phyloP scores from a whole-genome alignment of 305 asterid species.

The Andrographis paniculata region DNA sequence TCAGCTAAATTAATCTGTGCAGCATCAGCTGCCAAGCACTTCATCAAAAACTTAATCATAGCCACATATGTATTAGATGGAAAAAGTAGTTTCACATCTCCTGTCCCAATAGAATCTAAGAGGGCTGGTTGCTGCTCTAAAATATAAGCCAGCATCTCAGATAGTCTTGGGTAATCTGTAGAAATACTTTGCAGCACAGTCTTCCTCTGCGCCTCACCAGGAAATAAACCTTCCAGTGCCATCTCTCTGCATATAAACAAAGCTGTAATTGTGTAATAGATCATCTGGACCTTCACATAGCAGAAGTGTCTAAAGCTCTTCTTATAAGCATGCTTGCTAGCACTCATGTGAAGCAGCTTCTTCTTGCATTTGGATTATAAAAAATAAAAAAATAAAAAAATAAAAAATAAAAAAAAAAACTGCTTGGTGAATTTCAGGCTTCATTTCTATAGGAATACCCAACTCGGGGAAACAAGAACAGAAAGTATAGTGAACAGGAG shows the following conservation, averaged over 20 bases:
- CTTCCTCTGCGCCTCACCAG: conserved; percentile 69
- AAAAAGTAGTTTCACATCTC: conserved; percentile 55
- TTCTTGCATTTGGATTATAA: too few relatives aligned
- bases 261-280: conserved; percentile 16
- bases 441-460: too few relatives aligned
- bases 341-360: neutral
- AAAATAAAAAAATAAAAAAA: too few relatives aligned
- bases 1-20: conserved; percentile 32
- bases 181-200: conserved; percentile 31
- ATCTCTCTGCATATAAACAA: conserved; percentile 61
- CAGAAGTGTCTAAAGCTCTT: neutral
- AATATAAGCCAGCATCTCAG: conserved; percentile 73
- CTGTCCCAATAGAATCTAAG: conserved; percentile 33
- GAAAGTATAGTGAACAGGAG: too few relatives aligned
- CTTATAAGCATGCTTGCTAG: neutral
- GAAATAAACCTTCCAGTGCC: conserved; percentile 93
- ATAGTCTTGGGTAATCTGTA: conserved; percentile 64
- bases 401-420: too few relatives aligned
- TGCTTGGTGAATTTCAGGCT: too few relatives aligned
- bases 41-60: conserved; percentile 82
- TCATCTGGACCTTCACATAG: conserved; percentile 3
- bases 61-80: conserved; percentile 73
- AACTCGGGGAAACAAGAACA: too few relatives aligned
- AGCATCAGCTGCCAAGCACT: conserved; percentile 84
- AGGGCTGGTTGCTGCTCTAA: conserved; percentile 71